Evolutionary conservation across 208 protist genomes (phyloP), one percentile per base, ranked within the genome.

Genomic region (Crithidia bombi): DNA sequence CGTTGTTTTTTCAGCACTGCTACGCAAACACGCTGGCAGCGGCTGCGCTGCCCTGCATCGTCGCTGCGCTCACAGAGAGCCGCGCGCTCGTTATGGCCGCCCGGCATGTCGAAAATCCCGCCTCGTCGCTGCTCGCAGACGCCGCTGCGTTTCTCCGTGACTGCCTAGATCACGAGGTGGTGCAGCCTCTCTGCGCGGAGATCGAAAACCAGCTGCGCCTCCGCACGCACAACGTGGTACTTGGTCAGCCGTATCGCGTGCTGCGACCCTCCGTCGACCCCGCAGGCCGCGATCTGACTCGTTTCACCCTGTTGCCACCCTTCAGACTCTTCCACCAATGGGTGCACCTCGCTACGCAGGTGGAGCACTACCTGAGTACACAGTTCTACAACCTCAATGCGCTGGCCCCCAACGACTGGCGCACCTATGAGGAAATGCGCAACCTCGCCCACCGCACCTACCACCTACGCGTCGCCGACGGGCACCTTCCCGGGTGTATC

Each of bases 321-420:
- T 82, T 98, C 46, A 71, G 80, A 44, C 92, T 98, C 72, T 92
- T 97, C 57, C 81, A 87, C 43, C 69, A 86, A 43, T 89, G 82
- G 73, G 70, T 97, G 36, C 77, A 97, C 72, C 74, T 98, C 38
- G 63, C 73, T 12, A 65, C 61, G 23, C 59, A 78, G 25, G 93
- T 99, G 32, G 85, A 90, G 38, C 79, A 98, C 71, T 98, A 99
- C 79, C 84, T 99, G 5, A 96, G 98, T 73, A 70, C 69, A 15
- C 62, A 98, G 32, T 99, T 99, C 78, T 99, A 99, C 78, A 98
- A 99, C 76, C 78, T 99, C 7, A 99, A 97, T 54, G 96, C 97
- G 2, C 79, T 99, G 26, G 85, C 91, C 38, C 87, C 92, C 15
- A 92, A 98, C 54, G 94, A 98, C 79, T 99, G 96, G 95, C 90